Evolutionary conservation across 2,329 filamentous ascomycete genomes (phyloP).

Genomic region (Ceratocystis harringtonii): DNA sequence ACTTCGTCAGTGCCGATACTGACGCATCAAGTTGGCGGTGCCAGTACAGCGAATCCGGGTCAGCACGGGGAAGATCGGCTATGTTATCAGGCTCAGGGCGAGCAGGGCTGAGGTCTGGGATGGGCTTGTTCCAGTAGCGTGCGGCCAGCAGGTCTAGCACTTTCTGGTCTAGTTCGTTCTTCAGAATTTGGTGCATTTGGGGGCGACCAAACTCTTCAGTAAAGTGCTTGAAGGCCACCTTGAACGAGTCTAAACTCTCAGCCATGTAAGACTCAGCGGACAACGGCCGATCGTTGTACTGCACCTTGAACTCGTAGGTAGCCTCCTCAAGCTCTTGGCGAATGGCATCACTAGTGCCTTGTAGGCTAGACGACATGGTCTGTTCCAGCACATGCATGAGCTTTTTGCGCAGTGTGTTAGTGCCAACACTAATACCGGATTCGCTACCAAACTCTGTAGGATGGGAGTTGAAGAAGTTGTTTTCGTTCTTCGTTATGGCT

Average conservation of each 20-base stretch:
- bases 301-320: constrained; percentile 97
- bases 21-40: constrained; percentile 87
- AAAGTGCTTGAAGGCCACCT: constrained; percentile 93
- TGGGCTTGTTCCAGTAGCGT: constrained; percentile 92
- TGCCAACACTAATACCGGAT: constrained; percentile 63
- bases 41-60: constrained; percentile 79
- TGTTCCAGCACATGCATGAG: constrained; percentile 94
- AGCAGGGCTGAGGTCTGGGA: constrained; percentile 60
- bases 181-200: constrained; percentile 78
- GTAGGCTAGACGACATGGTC: constrained; percentile 87
- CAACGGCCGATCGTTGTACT: constrained; percentile 91
- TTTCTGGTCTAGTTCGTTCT: constrained; percentile 84
- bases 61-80: constrained; percentile 66
- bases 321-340: constrained; percentile 91
- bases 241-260: constrained; percentile 88
- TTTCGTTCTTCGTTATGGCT: constrained; percentile 77
- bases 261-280: constrained; percentile 94
- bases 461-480: constrained; percentile 71
- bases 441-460: constrained; percentile 63
- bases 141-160: constrained; percentile 86
- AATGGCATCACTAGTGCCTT: constrained; percentile 81
- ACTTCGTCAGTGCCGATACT: constrained; percentile 75
- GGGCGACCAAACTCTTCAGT: constrained; percentile 76
- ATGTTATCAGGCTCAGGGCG: constrained; percentile 57
- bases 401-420: constrained; percentile 77